Percentiles rank a stretch among this genome's conserved stretches.
Conservation (phyloP, 2,329 filamentous ascomycete genomes). For the Coniochaeta sp. region DNA sequence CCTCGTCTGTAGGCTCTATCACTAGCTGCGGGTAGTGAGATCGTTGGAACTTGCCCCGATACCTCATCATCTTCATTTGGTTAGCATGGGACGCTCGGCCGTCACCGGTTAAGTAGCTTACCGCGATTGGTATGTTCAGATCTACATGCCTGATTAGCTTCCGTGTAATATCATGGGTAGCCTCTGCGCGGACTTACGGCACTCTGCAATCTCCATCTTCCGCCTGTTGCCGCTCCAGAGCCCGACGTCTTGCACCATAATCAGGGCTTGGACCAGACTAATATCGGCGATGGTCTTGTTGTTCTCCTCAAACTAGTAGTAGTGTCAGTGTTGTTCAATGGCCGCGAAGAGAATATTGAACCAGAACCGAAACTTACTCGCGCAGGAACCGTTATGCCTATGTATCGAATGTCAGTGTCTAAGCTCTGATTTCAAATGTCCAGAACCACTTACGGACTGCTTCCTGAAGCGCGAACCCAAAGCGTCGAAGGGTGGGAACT, state of each 20-base stretch:
- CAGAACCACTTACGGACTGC: conserved; percentile 32
- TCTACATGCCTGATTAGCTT: conserved; percentile 11
- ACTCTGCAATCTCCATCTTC: conserved; percentile 51
- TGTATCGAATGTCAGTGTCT: not conserved
- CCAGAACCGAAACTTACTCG: conserved; percentile 15
- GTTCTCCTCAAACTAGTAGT: conserved; percentile 38
- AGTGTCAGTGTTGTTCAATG: not conserved
- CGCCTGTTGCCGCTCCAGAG: conserved; percentile 48
- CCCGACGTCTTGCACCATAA: conserved; percentile 41
- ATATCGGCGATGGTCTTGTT: conserved; percentile 38
- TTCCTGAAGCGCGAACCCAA: conserved; percentile 50
- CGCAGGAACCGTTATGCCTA: conserved; percentile 22
- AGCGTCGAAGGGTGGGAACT: conserved; percentile 49
- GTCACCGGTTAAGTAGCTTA: conserved; percentile 1
- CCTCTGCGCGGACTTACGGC: conserved; percentile 27
- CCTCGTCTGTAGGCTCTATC: conserved; percentile 46
- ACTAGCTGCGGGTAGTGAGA: conserved; percentile 44
- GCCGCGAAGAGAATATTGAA: not conserved
- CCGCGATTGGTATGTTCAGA: conserved; percentile 16
- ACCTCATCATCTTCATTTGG: conserved; percentile 38
- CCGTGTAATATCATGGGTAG: too few relatives aligned
- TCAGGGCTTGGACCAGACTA: conserved; percentile 40
- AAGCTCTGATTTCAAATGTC: not conserved
- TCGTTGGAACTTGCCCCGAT: conserved; percentile 50
- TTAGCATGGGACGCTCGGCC: conserved; percentile 10